Evolutionary conservation across 352 stramenopile species (phyloP).

Genomic region (Pythium biforme): DNA sequence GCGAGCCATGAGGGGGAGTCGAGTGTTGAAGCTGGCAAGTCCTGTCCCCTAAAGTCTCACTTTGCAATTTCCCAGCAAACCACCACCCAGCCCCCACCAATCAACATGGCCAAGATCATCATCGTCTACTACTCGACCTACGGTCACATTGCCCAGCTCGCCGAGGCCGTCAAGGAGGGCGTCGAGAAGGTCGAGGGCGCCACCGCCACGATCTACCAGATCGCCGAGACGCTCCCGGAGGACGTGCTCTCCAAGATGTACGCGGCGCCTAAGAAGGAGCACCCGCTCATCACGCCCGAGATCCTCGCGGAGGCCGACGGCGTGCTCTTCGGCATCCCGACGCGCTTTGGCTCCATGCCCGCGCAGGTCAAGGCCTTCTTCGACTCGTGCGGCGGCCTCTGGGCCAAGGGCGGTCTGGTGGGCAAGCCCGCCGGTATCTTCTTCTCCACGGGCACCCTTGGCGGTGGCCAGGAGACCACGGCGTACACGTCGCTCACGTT

Average conservation of each 20-base stretch:
- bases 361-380: constrained; percentile 90
- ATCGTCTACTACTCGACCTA: constrained; percentile 83
- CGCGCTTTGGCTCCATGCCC: constrained; percentile 74
- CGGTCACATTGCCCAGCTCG: constrained; percentile 67
- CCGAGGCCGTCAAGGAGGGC: constrained; percentile 56
- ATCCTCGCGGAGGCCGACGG: constrained; percentile 65
- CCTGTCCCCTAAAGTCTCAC: constrained; percentile 2
- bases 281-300: constrained; percentile 52
- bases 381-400: constrained; percentile 86
- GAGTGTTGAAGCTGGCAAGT: not conserved
- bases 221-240: constrained; percentile 66
- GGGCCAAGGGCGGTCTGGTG: constrained; percentile 73
- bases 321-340: constrained; percentile 85
- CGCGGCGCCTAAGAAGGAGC: constrained; percentile 57
- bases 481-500: constrained; percentile 80
- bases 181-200: constrained; percentile 56
- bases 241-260: constrained; percentile 69
- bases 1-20: too few species aligned
- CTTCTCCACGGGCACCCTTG: constrained; percentile 75
- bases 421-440: constrained; percentile 90
- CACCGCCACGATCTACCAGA: constrained; percentile 54
- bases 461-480: constrained; percentile 90
- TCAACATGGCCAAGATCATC: constrained; percentile 53
- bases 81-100: constrained; percentile 1
- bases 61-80: constrained; percentile 25